Conservation (phyloP, 1,139 yeast genomes). For the Trichomonascaceae sp. region DNA sequence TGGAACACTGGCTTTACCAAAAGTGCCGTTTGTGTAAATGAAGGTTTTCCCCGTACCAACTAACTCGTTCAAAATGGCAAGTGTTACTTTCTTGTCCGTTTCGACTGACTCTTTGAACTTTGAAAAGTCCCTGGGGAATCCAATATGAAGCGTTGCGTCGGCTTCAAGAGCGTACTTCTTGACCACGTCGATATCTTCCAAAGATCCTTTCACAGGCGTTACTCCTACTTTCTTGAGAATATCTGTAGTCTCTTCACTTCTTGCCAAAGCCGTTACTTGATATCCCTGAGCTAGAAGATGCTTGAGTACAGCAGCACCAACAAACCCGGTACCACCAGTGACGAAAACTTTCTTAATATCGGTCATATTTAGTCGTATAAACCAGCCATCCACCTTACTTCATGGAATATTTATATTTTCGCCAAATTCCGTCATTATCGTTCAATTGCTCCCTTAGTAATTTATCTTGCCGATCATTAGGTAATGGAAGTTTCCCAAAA, state of each 20-base stretch:
- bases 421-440: neutral
- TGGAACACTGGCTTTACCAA: neutral
- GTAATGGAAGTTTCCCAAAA: neutral
- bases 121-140: constrained; percentile 29
- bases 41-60: constrained; percentile 24
- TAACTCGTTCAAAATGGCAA: constrained; percentile 25
- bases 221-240: constrained; percentile 3
- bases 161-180: constrained; percentile 25
- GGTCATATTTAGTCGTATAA: neutral
- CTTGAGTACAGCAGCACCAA: constrained; percentile 45
- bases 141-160: constrained; percentile 36
- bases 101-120: constrained; percentile 12
- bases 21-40: constrained; percentile 4
- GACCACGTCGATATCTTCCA: constrained; percentile 27
- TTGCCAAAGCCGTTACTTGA: constrained; percentile 51
- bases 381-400: neutral
- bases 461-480: neutral
- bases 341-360: constrained; percentile 34
- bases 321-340: constrained; percentile 59
- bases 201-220: constrained; percentile 21
- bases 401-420: neutral
- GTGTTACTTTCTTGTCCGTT: constrained; percentile 24
- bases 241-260: constrained; percentile 41
- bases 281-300: constrained; percentile 34
- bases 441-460: too few relatives aligned